A percentile compares a stretch with the other conserved stretches of the same genome.
phyloP scores from a whole-genome alignment of 192 early-diverging fungal species.

The Coemansia sp. region DNA sequence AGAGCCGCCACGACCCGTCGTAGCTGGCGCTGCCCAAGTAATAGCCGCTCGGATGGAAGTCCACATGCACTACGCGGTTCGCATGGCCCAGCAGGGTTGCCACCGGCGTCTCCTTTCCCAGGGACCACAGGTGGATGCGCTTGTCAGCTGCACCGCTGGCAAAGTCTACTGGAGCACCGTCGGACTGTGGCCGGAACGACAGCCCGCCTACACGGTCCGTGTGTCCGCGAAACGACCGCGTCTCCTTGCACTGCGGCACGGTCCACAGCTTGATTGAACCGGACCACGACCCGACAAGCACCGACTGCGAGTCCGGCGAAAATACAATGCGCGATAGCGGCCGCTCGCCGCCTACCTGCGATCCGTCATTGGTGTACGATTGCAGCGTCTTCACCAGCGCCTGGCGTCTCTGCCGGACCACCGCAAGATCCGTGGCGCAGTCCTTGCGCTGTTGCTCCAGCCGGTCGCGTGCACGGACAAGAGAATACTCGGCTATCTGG shows the following conservation, averaged over 20 bases:
- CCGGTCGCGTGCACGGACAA: constrained; percentile 67
- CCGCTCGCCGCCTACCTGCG: constrained; percentile 88
- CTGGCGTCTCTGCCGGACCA: constrained; percentile 46
- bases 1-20: constrained; percentile 95
- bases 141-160: constrained; percentile 85
- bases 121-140: constrained; percentile 77
- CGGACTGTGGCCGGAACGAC: constrained; percentile 77
- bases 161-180: constrained; percentile 66
- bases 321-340: constrained; percentile 78
- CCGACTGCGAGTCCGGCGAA: constrained; percentile 71
- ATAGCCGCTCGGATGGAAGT: constrained; percentile 86
- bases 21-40: constrained; percentile 69
- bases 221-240: constrained; percentile 72
- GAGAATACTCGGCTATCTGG: constrained; percentile 71
- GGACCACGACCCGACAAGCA: constrained; percentile 84
- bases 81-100: constrained; percentile 78
- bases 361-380: constrained; percentile 67
- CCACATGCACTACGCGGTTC: constrained; percentile 79
- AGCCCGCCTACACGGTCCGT: constrained; percentile 85
- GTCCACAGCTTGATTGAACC: constrained; percentile 87
- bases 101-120: constrained; percentile 78
- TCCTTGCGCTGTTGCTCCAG: constrained; percentile 61
- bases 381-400: constrained; percentile 44
- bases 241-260: constrained; percentile 69
- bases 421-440: constrained; percentile 24